Percentiles rank a stretch among this genome's conserved stretches.
Evolutionary conservation across 1,284 basidiomycete species (phyloP).

Genomic region (Moesziomyces antarcticus): DNA sequence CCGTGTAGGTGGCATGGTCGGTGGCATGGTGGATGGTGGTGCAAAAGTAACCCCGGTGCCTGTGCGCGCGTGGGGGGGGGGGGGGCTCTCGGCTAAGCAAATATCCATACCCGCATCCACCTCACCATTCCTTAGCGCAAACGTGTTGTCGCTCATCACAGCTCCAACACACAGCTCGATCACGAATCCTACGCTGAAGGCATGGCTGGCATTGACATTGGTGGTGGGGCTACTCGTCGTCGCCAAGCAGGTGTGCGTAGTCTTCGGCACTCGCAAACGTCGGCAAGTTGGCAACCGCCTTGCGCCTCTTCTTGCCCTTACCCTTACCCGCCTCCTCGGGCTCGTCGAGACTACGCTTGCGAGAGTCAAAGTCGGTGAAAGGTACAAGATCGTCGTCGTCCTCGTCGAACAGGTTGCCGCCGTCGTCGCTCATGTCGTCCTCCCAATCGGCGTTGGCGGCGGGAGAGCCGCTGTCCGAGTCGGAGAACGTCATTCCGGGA

Average conservation of each 20-base stretch:
- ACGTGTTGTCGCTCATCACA: no score
- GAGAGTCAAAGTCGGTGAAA: conserved; percentile 50
- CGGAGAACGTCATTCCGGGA: background rate
- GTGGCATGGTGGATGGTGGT: no score
- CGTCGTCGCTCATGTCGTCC: conserved; percentile 44
- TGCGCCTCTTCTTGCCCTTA: conserved; percentile 72
- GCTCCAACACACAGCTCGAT: no score
- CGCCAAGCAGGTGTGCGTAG: conserved; percentile 85
- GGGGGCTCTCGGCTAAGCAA: no score
- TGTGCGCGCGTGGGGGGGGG: no score
- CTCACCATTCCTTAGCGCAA: no score
- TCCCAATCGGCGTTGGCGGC: conserved; percentile 16
- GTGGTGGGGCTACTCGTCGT: conserved; percentile 68
- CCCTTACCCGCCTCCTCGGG: conserved; percentile 12
- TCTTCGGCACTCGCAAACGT: conserved; percentile 95
- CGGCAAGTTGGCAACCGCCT: conserved; percentile 76
- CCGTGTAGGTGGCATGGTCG: background rate
- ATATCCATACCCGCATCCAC: no score
- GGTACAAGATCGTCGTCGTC: conserved; percentile 66
- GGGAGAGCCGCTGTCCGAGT: background rate
- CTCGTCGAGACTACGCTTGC: conserved; percentile 12
- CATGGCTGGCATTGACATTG: no score
- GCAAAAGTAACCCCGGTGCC: no score
- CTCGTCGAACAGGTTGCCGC: conserved; percentile 61
- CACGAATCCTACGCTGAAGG: no score